Percentiles rank a stretch among this genome's conserved stretches.
Conservation (phyloP, 2,329 filamentous ascomycete species). For the Penicillium griseofulvum region DNA sequence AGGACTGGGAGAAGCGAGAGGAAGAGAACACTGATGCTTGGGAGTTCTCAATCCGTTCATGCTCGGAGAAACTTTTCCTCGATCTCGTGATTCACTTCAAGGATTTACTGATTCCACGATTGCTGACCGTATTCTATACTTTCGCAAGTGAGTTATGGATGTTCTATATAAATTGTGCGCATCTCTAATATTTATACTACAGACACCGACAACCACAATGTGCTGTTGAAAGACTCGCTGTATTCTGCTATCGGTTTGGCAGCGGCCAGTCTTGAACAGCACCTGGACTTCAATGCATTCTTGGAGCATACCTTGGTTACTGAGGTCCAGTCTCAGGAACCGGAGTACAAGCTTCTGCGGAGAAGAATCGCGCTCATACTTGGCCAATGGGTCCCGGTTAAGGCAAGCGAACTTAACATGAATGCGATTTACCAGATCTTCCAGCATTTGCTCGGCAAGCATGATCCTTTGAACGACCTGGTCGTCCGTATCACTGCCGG, state of each 20-base stretch:
- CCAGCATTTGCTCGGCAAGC: constrained; percentile 74
- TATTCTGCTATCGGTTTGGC: constrained; percentile 91
- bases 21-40: constrained; percentile 80
- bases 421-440: constrained; percentile 84
- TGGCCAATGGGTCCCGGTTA: constrained; percentile 83
- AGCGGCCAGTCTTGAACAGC: constrained; percentile 68
- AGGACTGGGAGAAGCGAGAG: constrained; percentile 92
- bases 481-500: constrained; percentile 91
- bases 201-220: constrained; percentile 62
- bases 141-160: constrained; percentile 59
- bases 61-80: constrained; percentile 89
- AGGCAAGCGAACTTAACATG: constrained; percentile 65
- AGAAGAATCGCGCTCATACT: constrained; percentile 85
- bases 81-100: constrained; percentile 90
- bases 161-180: not conserved
- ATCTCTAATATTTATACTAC: constrained; percentile 15
- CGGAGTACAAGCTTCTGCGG: constrained; percentile 76
- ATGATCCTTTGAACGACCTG: constrained; percentile 78
- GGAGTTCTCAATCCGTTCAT: constrained; percentile 89
- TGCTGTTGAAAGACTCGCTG: constrained; percentile 87
- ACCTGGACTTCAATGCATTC: constrained; percentile 81
- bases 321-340: constrained; percentile 69
- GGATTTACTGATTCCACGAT: constrained; percentile 70
- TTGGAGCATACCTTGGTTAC: constrained; percentile 70
- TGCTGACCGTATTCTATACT: constrained; percentile 78